A percentile compares a stretch with the other conserved stretches of the same genome.
Conservation (phyloP, 352 stramenopile species). For the Phytopythium oedochilum region DNA sequence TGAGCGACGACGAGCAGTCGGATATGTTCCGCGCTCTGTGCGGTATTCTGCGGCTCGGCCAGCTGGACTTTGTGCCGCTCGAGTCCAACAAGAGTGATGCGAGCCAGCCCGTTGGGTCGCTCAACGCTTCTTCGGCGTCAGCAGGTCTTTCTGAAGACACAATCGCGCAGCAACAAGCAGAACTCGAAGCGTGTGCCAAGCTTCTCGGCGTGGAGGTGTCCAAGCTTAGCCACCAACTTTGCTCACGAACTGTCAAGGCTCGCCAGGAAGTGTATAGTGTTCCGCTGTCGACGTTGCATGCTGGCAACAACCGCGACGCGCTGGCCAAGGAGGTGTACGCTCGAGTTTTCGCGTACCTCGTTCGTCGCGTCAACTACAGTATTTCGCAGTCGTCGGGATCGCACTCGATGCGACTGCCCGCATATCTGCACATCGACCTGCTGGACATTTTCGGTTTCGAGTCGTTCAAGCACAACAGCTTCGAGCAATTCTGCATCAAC, state of each 20-base stretch:
- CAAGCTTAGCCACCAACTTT: conserved; percentile 63
- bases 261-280: conserved; percentile 82
- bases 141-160: conserved; percentile 14
- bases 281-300: conserved; percentile 62
- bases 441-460: conserved; percentile 98
- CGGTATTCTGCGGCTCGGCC: conserved; percentile 75
- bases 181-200: conserved; percentile 59
- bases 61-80: conserved; percentile 76
- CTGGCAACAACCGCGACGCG: conserved; percentile 90
- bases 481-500: conserved; percentile 97
- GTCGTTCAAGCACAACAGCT: conserved; percentile 90
- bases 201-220: conserved; percentile 66
- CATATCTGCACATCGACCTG: conserved; percentile 89
- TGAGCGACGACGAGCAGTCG: conserved; percentile 61
- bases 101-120: conserved; percentile 56
- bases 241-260: conserved; percentile 77
- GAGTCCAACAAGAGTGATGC: conserved; percentile 74
- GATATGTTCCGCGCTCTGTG: conserved; percentile 70
- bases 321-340: conserved; percentile 94
- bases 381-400: conserved; percentile 48
- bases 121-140: conserved; percentile 17
- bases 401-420: conserved; percentile 21
- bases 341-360: conserved; percentile 94
- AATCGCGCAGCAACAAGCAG: conserved; percentile 47
- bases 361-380: conserved; percentile 82